Evolutionary conservation across 2,329 filamentous ascomycete species (phyloP).

Genomic region (Leptographium flavum): DNA sequence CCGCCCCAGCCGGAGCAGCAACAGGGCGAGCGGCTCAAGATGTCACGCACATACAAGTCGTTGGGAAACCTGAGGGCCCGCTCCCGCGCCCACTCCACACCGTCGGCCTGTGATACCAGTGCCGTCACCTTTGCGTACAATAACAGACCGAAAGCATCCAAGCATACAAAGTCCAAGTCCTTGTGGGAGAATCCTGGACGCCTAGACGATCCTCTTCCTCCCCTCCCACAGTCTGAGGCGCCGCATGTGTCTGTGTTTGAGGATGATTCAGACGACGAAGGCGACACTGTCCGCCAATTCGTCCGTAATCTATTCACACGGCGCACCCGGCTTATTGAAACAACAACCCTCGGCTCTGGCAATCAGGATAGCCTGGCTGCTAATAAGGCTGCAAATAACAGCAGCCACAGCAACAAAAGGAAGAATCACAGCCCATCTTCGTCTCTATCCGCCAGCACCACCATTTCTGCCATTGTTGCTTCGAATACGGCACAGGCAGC

Average conservation of each 20-base stretch:
- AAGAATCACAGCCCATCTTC: slow-evolving; percentile 9
- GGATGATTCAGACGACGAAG: slow-evolving; percentile 12
- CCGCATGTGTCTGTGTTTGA: slow-evolving; percentile 9
- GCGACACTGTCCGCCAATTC: slow-evolving; percentile 8
- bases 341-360: neutral
- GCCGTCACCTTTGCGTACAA: neutral
- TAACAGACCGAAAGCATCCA: neutral
- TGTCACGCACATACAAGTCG: slow-evolving; percentile 7
- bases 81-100: slow-evolving; percentile 3
- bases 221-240: neutral
- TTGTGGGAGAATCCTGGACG: neutral
- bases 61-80: slow-evolving; percentile 9
- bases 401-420: slow-evolving; percentile 3
- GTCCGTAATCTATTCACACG: slow-evolving; percentile 10
- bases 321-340: slow-evolving; percentile 5
- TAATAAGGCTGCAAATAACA: neutral
- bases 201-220: neutral
- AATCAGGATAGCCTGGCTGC: neutral
- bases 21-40: neutral
- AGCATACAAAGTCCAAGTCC: slow-evolving; percentile 3
- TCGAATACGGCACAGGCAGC: neutral
- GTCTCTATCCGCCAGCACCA: slow-evolving; percentile 3
- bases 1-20: neutral
- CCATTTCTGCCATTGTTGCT: slow-evolving; percentile 1
- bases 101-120: neutral